phyloP scores from a whole-genome alignment of 306 rosid species.

The Hylodesmum podocarpum region DNA sequence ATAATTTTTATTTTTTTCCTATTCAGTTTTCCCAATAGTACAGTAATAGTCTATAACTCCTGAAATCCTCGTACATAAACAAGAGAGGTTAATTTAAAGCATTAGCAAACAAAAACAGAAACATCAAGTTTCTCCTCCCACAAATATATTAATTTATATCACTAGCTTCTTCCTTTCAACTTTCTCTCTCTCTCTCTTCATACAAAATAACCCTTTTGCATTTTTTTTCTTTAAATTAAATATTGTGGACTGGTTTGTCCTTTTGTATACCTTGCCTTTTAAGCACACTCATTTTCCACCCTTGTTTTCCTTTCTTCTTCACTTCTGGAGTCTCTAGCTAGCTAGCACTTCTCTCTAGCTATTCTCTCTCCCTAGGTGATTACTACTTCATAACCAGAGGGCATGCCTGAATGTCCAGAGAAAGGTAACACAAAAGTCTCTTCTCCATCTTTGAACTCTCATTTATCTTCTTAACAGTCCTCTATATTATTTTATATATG shows the following conservation, averaged over 20 bases:
- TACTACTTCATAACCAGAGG: constrained; percentile 48
- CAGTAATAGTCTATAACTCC: background rate
- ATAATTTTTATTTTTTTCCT: background rate
- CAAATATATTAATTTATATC: background rate
- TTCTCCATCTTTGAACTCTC: background rate
- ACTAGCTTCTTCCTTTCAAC: background rate
- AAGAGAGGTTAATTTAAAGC: constrained; percentile 30
- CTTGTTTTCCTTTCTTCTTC: constrained; percentile 49
- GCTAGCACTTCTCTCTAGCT: constrained; percentile 26
- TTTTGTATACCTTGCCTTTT: constrained; percentile 72
- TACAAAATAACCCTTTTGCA: background rate
- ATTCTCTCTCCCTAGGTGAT: constrained; percentile 38
- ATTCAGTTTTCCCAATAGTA: background rate
- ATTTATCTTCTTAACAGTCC: background rate
- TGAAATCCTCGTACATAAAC: constrained; percentile 45
- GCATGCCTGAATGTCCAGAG: constrained; percentile 99
- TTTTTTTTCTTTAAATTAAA: constrained; percentile 36
- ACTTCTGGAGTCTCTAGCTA: constrained; percentile 18
- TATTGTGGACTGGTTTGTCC: constrained; percentile 43
- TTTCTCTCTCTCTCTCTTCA: background rate
- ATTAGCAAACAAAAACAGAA: constrained; percentile 29
- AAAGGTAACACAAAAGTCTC: constrained; percentile 60
- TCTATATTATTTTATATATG: background rate
- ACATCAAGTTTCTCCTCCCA: constrained; percentile 17
- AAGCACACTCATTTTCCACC: constrained; percentile 56